Percentiles rank a stretch among this genome's conserved stretches.
phyloP scores from a whole-genome alignment of 2,329 filamentous ascomycete genomes.

The Cercospora zeae-maydis region DNA sequence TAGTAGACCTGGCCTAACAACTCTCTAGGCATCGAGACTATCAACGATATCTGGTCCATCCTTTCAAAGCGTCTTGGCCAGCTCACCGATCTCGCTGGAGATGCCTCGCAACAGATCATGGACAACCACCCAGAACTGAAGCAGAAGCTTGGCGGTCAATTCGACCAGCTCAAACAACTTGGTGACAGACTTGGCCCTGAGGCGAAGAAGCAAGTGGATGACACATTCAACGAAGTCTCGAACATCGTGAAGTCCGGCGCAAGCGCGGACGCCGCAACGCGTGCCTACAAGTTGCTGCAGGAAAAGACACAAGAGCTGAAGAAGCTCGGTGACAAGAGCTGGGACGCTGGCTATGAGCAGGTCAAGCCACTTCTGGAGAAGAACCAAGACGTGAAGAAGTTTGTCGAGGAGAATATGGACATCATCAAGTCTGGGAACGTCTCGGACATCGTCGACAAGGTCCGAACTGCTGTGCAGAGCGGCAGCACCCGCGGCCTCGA shows the following conservation, averaged over 20 bases:
- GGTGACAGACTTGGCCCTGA: slow-evolving; percentile 69
- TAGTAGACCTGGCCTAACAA: background rate
- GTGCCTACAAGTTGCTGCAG: slow-evolving; percentile 60
- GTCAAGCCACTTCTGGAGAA: slow-evolving; percentile 71
- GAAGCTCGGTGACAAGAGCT: slow-evolving; percentile 67
- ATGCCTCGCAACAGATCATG: slow-evolving; percentile 62
- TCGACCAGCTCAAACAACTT: slow-evolving; percentile 66
- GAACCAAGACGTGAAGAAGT: slow-evolving; percentile 69
- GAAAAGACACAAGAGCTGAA: slow-evolving; percentile 66
- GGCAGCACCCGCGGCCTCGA: slow-evolving; percentile 59
- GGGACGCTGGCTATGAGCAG: slow-evolving; percentile 65
- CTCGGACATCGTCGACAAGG: slow-evolving; percentile 59
- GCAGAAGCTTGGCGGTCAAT: slow-evolving; percentile 65
- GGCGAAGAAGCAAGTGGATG: slow-evolving; percentile 70
- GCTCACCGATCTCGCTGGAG: slow-evolving; percentile 59
- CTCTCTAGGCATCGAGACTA: slow-evolving; percentile 51
- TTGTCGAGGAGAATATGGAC: slow-evolving; percentile 68
- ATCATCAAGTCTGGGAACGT: slow-evolving; percentile 64
- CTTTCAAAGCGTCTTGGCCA: slow-evolving; percentile 60
- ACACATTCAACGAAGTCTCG: slow-evolving; percentile 65
- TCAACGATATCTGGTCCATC: slow-evolving; percentile 58
- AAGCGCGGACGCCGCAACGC: slow-evolving; percentile 52
- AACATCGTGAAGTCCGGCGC: slow-evolving; percentile 62
- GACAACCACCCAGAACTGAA: slow-evolving; percentile 71
- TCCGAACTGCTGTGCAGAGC: slow-evolving; percentile 59